Evolutionary conservation across 192 early-diverging fungal genomes (phyloP).

Genomic region (Backusella morwellensis): DNA sequence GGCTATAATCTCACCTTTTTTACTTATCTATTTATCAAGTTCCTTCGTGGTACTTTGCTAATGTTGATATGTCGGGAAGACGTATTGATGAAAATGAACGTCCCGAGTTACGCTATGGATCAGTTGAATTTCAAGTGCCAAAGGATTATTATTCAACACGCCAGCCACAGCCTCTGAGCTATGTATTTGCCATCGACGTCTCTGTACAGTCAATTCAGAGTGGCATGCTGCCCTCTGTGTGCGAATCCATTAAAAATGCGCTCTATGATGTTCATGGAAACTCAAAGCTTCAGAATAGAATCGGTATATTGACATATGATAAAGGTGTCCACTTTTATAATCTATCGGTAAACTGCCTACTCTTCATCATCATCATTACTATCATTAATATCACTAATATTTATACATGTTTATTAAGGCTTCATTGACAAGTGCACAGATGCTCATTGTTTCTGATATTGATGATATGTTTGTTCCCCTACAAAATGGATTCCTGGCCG

Average conservation of each 20-base stretch:
- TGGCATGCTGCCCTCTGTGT: slow-evolving; percentile 74
- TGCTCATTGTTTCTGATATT: slow-evolving; percentile 94
- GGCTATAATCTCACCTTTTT: not conserved
- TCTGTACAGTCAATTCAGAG: slow-evolving; percentile 83
- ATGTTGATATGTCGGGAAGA: slow-evolving; percentile 90
- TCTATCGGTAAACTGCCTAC: slow-evolving; percentile 54
- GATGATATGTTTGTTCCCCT: slow-evolving; percentile 94
- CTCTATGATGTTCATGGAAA: slow-evolving; percentile 59
- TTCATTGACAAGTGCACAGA: slow-evolving; percentile 86
- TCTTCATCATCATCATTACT: not conserved
- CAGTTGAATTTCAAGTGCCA: slow-evolving; percentile 89
- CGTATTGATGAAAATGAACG: slow-evolving; percentile 82
- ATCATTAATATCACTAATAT: not conserved
- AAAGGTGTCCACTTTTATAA: slow-evolving; percentile 95
- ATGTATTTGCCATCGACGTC: slow-evolving; percentile 96
- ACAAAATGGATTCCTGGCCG: slow-evolving; percentile 88
- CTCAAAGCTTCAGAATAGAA: slow-evolving; percentile 37
- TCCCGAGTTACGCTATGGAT: slow-evolving; percentile 90
- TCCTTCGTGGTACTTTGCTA: slow-evolving; percentile 88
- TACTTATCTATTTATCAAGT: slow-evolving; percentile 39
- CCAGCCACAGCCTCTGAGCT: slow-evolving; percentile 67
- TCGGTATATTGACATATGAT: slow-evolving; percentile 94
- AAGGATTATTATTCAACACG: slow-evolving; percentile 66
- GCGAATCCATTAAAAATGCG: slow-evolving; percentile 66
- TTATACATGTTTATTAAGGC: slow-evolving; percentile 41